phyloP scores from a whole-genome alignment of 495 filamentous ascomycete species.

The Xylaria sp. region DNA sequence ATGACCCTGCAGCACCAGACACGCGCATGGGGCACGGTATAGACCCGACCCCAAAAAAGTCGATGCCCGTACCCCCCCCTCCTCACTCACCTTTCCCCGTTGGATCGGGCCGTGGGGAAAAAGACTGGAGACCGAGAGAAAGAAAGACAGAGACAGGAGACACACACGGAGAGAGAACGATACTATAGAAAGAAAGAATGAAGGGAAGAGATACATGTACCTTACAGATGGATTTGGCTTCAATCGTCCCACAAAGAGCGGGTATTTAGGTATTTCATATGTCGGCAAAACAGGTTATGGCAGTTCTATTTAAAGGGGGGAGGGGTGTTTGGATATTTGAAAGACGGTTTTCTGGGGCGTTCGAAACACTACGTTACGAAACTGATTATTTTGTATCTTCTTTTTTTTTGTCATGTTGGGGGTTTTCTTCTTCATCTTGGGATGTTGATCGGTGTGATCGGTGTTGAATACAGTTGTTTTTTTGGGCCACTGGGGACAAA shows the following conservation, averaged over 20 bases:
- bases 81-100: too few species aligned
- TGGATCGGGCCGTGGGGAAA: conserved; percentile 10
- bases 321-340: conserved; percentile 9
- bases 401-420: neutral
- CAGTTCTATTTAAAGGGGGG: conserved; percentile 19
- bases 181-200: neutral
- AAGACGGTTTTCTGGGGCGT: conserved; percentile 24
- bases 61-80: conserved; percentile 30
- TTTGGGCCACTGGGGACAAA: conserved; percentile 14
- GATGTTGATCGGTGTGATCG: neutral
- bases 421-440: neutral
- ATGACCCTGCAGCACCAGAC: conserved; percentile 57
- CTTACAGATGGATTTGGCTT: conserved; percentile 24
- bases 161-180: too few species aligned
- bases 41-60: too few species aligned
- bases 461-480: conserved; percentile 6
- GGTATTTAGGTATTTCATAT: conserved; percentile 28
- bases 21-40: conserved; percentile 45
- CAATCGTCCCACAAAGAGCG: conserved; percentile 24
- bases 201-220: neutral
- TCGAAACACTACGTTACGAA: conserved; percentile 16
- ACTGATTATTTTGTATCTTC: conserved; percentile 22
- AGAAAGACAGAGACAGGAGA: too few species aligned
- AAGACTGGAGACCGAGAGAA: neutral
- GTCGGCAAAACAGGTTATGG: conserved; percentile 19